Conservation (phyloP, 2,329 filamentous ascomycete genomes). For the Cordyceps tenuipes region DNA sequence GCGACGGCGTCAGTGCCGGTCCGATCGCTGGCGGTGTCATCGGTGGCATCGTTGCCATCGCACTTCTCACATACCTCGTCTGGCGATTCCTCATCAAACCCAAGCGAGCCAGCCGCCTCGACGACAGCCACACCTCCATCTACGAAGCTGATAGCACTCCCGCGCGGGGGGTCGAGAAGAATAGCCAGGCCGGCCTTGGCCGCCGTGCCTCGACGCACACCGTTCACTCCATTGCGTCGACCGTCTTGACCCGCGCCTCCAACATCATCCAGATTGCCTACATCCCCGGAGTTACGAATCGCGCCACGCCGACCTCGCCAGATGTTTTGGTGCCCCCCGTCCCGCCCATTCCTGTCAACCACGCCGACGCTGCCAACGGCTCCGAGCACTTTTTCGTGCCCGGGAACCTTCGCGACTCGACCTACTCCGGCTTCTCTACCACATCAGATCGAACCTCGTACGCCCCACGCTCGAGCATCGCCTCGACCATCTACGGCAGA, state of each 20-base stretch:
- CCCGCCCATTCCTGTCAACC: conserved; percentile 65
- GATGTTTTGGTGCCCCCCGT: conserved; percentile 81
- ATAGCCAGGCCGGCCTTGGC: conserved; percentile 33
- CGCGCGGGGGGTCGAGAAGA: conserved; percentile 34
- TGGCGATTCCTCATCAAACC: conserved; percentile 85
- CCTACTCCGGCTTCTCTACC: conserved; percentile 69
- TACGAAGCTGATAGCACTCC: conserved; percentile 49
- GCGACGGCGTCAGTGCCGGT: conserved; percentile 58
- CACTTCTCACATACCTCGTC: conserved; percentile 67
- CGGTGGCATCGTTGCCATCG: conserved; percentile 70
- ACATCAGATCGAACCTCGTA: conserved; percentile 53
- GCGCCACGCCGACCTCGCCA: conserved; percentile 76
- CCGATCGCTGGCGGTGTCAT: conserved; percentile 89
- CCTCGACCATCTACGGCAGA: conserved; percentile 89
- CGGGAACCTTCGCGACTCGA: conserved; percentile 81
- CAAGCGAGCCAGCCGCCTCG: conserved; percentile 52
- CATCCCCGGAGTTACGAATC: conserved; percentile 92
- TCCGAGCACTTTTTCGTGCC: conserved; percentile 93
- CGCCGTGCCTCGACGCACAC: conserved; percentile 71
- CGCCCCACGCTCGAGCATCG: conserved; percentile 63
- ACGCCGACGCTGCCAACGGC: conserved; percentile 47
- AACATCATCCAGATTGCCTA: conserved; percentile 99
- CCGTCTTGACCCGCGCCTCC: conserved; percentile 87
- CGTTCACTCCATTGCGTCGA: conserved; percentile 89
- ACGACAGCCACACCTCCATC: conserved; percentile 30